These are phyloP conservation scores for Candida gorgasii DNA, from an alignment of 805 yeast genomes.

Conservation along the genomic window DNA sequence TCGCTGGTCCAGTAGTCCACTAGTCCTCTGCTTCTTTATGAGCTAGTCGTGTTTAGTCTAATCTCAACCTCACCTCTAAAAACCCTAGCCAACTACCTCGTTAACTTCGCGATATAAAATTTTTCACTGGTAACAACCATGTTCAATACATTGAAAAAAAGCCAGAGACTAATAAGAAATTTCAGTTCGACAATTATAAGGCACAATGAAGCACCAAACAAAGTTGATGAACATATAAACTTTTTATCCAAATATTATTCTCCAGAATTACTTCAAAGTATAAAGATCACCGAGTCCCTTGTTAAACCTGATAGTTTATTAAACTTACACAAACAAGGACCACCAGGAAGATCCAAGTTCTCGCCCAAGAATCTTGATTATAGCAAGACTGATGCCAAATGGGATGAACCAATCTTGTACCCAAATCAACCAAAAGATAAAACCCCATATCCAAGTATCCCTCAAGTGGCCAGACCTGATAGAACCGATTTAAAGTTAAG, in stretches of 20 bases:
- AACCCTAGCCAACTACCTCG: neutral
- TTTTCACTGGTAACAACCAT: slow-evolving; percentile 4
- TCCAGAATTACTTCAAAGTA: slow-evolving; percentile 77
- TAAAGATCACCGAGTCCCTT: slow-evolving; percentile 74
- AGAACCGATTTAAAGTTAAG: slow-evolving; percentile 41
- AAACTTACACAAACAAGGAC: slow-evolving; percentile 33
- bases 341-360: slow-evolving; percentile 45
- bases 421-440: slow-evolving; percentile 50
- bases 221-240: slow-evolving; percentile 47
- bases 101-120: neutral
- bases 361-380: slow-evolving; percentile 64
- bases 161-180: slow-evolving; percentile 1
- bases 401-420: slow-evolving; percentile 62
- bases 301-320: slow-evolving; percentile 66
- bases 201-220: neutral
- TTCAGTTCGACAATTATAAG: slow-evolving; percentile 3
- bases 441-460: slow-evolving; percentile 59
- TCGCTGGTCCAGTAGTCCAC: too few species aligned
- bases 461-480: slow-evolving; percentile 55
- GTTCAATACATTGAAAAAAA: neutral
- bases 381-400: slow-evolving; percentile 67
- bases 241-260: slow-evolving; percentile 75
- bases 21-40: too few species aligned
- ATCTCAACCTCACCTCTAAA: too few species aligned
- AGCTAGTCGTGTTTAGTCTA: too few species aligned